Base-by-base conservation (phyloP, 495 filamentous ascomycete species). In the Gamarada debralockiae region DNA sequence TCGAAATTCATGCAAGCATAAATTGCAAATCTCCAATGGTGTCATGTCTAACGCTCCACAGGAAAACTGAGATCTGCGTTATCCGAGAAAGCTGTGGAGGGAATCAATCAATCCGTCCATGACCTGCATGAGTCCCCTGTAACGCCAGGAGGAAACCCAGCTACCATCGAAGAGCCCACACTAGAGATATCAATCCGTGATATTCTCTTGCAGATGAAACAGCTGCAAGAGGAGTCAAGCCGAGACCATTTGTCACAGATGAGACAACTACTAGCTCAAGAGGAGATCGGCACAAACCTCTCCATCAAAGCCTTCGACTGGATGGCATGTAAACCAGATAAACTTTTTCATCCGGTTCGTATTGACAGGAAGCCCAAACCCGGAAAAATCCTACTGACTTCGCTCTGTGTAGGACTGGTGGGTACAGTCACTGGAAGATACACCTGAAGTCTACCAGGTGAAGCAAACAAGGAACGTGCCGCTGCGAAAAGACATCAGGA, bases 351-450 rank as follows among this genome's bases (percentile, higher is more conserved):
- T n/a, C 37, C 40, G 1, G 25, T 29, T 29, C 27, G 27, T 29
- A 29, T 29, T 29, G 5, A 10, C 10, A 4, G 4, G 4, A 5
- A 5, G 27, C 27, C 27, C 10, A 29, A 10, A 5, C 27, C 10
- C n/a, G n/a, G n/a, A 51, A 29, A 4, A 4, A 29, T 29, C 27
- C 27, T 18, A 40, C 3, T 18, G n/a, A 40, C 37, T 29, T 10
- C 27, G 27, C 5, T 29, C 27, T n/a, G n/a, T n/a, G n/a, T n/a
- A 29, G 27, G 27, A 29, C 27, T 29, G 9, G 29, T 50, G 47
- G 47, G 31, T 50, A 17, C 50, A 47, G 17, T 53, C 50, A 5
- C 20, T 53, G 34, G 40, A 53, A 18, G 20, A 53, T 39, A 44
- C 50, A 8, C 36, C 41, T 2, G 42, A 46, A 8, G 17, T 46